Base-by-base conservation (phyloP, 352 stramenopile species). In the Pythium phragmiticola region DNA sequence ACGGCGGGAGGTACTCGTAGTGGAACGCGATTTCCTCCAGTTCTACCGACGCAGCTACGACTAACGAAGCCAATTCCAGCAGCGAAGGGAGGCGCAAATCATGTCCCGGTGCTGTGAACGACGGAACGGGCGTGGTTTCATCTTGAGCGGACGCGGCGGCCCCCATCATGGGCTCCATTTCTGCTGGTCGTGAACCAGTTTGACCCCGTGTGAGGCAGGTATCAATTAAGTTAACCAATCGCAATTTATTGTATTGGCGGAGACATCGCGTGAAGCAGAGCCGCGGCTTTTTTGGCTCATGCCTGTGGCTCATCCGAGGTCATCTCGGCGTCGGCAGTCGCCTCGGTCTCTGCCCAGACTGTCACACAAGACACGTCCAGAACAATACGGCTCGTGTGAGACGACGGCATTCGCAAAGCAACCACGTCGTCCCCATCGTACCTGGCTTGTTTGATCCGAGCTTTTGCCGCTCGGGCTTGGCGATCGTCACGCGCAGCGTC, bases 401-500 rank as follows among this genome's bases (percentile, higher is more conserved):
- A 52, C n/a, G 13, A 46, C 26, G 26, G 26, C 26, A 30, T 30
- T 30, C 26, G 26, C 26, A 30, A 7, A 46, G 9, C 39, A 21
- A 7, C 0, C 3, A 3, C 0, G 39, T 7, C 14, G 26, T 41
- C 28, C 0, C 19, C 5, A 36, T 37, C 70, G 48, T 53, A 92
- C 85, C 82, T 88, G 85, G 83, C 49, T 91, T 94, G 33, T 79
- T 75, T 0, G 83, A 84, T 19, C 85, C 85, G 8, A 94, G 75
- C 64, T 94, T 89, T 1, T 83, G 76, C 17, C 77, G 73, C 50
- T 94, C 84, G 1, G 89, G 84, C 60, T 96, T 96, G 19, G 95
- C 95, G 41, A 98, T 87, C 46, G 88, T 95, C 48, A 98, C 95
- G 41, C 80, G 88, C 65, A 98, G 70, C 21, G 90, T 96, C 65